phyloP scores from a whole-genome alignment of 2,329 filamentous ascomycete genomes.

The Trichoderma semiorbis region DNA sequence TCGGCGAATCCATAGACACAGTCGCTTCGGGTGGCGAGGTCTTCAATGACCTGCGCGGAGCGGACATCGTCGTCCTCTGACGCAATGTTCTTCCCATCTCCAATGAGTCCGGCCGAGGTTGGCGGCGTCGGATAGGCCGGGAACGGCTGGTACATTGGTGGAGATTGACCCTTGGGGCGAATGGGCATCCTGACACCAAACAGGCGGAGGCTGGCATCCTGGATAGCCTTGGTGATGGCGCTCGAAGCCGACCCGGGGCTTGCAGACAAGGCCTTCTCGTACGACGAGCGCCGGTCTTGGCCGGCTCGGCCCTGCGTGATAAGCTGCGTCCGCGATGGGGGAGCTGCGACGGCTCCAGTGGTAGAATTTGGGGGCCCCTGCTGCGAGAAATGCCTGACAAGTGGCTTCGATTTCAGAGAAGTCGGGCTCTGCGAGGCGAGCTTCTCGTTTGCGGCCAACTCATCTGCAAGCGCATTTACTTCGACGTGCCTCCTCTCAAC shows the following conservation, averaged over 20 bases:
- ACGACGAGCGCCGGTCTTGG: conserved; percentile 74
- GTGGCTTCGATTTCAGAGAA: conserved; percentile 56
- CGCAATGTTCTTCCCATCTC: conserved; percentile 57
- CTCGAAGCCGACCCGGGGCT: conserved; percentile 73
- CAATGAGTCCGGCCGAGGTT: conserved; percentile 57
- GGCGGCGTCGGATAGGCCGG: conserved; percentile 76
- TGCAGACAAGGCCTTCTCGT: conserved; percentile 71
- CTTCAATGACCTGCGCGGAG: conserved; percentile 79
- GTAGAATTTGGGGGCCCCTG: conserved; percentile 67
- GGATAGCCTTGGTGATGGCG: conserved; percentile 90
- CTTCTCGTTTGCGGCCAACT: conserved; percentile 79
- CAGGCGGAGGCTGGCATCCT: conserved; percentile 77
- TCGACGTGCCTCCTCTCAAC: conserved; percentile 94
- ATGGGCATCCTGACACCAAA: conserved; percentile 70
- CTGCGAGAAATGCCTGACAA: conserved; percentile 74
- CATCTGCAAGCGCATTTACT: conserved; percentile 95
- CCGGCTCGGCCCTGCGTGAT: conserved; percentile 66
- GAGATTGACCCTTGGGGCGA: conserved; percentile 64
- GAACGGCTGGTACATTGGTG: conserved; percentile 76
- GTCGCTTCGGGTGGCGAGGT: conserved; percentile 87
- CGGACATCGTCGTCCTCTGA: conserved; percentile 72
- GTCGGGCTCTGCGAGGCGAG: conserved; percentile 46
- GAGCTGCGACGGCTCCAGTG: conserved; percentile 65
- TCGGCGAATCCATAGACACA: conserved; percentile 97
- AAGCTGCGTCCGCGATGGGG: conserved; percentile 69